Conservation (phyloP, 306 rosid species). For the Morella rubra region DNA sequence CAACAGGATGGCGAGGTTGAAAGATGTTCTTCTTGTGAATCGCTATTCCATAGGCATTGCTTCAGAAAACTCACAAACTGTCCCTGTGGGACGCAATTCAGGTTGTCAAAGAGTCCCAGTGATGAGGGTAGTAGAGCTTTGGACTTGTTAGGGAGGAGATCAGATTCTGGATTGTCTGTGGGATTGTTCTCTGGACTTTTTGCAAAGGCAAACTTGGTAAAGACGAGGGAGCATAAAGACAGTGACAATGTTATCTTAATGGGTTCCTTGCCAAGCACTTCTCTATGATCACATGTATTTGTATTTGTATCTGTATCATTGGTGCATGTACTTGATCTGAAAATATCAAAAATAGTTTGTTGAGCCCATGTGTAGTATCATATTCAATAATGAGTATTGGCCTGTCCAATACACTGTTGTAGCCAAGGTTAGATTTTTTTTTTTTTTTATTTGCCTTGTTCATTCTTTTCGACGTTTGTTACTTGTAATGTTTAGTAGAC, state of each 20-base stretch:
- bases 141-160: constrained; percentile 53
- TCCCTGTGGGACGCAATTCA: constrained; percentile 59
- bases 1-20: constrained; percentile 78
- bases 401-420: constrained; percentile 11
- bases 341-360: constrained; percentile 22
- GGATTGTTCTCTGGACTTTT: constrained; percentile 67
- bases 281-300: constrained; percentile 40
- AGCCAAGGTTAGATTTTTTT: not conserved
- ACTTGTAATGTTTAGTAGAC: constrained; percentile 22
- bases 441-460: constrained; percentile 11
- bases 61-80: constrained; percentile 63
- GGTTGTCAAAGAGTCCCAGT: constrained; percentile 42
- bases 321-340: constrained; percentile 21
- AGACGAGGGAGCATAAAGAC: constrained; percentile 45
- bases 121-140: constrained; percentile 48
- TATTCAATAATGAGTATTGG: constrained; percentile 30
- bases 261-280: constrained; percentile 81
- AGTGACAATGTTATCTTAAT: constrained; percentile 64
- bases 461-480: constrained; percentile 36
- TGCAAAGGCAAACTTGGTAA: constrained; percentile 47
- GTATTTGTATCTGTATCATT: constrained; percentile 18
- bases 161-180: constrained; percentile 47
- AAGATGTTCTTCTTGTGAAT: constrained; percentile 67
- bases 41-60: constrained; percentile 78
- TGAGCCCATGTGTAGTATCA: constrained; percentile 27